A percentile compares a stretch with the other conserved stretches of the same genome.
phyloP scores from a whole-genome alignment of 2,329 filamentous ascomycete genomes.

The Talaromyces verruculosus region DNA sequence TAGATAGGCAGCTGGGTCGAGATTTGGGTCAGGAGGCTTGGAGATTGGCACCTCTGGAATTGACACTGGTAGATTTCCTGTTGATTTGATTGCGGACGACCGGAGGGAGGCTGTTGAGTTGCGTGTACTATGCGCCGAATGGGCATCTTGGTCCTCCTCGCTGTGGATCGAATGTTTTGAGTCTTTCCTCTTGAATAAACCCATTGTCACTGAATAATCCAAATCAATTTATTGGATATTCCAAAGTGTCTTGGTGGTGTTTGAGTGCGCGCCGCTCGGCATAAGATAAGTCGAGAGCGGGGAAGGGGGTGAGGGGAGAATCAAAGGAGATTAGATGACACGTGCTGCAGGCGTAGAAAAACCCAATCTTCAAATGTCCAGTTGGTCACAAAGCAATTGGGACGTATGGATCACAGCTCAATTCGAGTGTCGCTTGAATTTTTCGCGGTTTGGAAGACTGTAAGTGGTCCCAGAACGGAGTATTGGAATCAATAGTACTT shows the following conservation, averaged over 20 bases:
- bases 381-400: neutral
- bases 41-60: constrained; percentile 79
- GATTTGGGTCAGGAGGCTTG: constrained; percentile 77
- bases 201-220: constrained; percentile 35
- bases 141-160: constrained; percentile 44
- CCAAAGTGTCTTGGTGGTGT: neutral
- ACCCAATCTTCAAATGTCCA: neutral
- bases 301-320: constrained; percentile 3
- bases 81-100: constrained; percentile 49
- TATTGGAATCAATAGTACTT: constrained; percentile 3
- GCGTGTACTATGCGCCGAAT: constrained; percentile 45
- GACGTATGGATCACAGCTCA: neutral
- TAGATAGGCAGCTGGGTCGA: constrained; percentile 87
- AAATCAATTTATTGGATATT: neutral
- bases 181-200: constrained; percentile 50
- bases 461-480: neutral
- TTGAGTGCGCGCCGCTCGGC: neutral
- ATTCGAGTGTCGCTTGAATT: neutral
- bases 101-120: constrained; percentile 51
- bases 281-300: constrained; percentile 11
- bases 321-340: constrained; percentile 5
- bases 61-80: constrained; percentile 49
- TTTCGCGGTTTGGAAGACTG: neutral
- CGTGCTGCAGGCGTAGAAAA: constrained; percentile 6
- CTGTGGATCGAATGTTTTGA: constrained; percentile 40